A percentile compares a stretch with the other conserved stretches of the same genome.
Conservation (phyloP, 192 early-diverging fungal genomes). For the Podochytrium sp. region DNA sequence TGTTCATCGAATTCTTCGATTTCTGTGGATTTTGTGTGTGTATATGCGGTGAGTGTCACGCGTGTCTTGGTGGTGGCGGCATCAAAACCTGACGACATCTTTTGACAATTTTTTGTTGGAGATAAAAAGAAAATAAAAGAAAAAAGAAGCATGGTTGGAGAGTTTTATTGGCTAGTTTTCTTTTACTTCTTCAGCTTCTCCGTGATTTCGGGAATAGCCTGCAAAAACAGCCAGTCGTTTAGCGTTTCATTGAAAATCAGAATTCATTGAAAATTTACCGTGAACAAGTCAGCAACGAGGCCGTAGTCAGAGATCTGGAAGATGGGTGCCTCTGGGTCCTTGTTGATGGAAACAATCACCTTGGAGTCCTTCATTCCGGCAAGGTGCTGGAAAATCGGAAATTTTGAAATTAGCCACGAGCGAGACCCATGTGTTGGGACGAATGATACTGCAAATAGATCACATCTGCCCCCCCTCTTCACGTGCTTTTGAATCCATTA, state of each 20-base stretch:
- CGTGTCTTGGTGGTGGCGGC: neutral
- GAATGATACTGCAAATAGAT: too few species aligned
- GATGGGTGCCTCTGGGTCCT: constrained; percentile 96
- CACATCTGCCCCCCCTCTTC: too few species aligned
- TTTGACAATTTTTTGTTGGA: neutral
- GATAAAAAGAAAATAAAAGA: neutral
- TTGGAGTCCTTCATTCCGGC: constrained; percentile 99
- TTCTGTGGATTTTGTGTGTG: constrained; percentile 35
- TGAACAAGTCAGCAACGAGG: constrained; percentile 93
- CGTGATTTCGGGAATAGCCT: constrained; percentile 86
- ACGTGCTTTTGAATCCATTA: too few species aligned
- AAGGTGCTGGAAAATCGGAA: constrained; percentile 68
- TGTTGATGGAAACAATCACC: constrained; percentile 98
- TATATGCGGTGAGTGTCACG: neutral
- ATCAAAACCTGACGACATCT: neutral
- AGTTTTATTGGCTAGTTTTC: neutral
- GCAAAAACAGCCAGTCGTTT: neutral
- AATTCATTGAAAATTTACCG: constrained; percentile 41
- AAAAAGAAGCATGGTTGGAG: neutral
- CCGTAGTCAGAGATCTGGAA: constrained; percentile 97
- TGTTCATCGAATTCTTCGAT: constrained; percentile 67
- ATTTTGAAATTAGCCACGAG: too few species aligned
- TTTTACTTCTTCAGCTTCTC: constrained; percentile 62
- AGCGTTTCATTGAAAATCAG: neutral
- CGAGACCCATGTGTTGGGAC: too few species aligned